Percentiles rank a stretch among this genome's conserved stretches.
These are phyloP conservation scores for Hansenula sp. DNA, from an alignment of 1,139 yeast genomes.

Conservation along the genomic window DNA sequence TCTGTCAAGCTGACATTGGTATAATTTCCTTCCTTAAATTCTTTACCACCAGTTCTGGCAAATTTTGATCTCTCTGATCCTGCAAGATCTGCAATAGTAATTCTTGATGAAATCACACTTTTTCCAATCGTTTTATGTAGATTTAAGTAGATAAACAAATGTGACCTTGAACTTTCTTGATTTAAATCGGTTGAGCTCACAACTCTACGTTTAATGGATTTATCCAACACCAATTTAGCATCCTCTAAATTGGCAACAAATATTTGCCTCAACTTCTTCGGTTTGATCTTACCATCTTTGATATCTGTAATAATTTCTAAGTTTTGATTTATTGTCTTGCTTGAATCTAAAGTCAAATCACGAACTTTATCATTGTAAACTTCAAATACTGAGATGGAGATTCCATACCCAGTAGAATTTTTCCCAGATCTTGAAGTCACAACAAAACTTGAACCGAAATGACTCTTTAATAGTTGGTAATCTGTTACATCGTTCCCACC, in stretches of 20 bases:
- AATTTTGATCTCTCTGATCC: constrained; percentile 44
- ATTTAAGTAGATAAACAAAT: constrained; percentile 34
- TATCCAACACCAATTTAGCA: constrained; percentile 23
- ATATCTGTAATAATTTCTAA: constrained; percentile 32
- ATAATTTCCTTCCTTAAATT: constrained; percentile 41
- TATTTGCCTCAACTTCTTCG: constrained; percentile 30
- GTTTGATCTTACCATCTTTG: constrained; percentile 32
- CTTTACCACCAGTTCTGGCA: constrained; percentile 37
- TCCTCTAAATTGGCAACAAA: constrained; percentile 25
- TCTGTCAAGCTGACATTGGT: constrained; percentile 41
- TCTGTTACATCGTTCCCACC: constrained; percentile 15
- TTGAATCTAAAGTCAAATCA: constrained; percentile 32
- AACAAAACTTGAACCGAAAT: constrained; percentile 25
- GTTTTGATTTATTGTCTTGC: constrained; percentile 24
- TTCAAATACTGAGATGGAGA: constrained; percentile 39
- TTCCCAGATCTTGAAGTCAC: constrained; percentile 13
- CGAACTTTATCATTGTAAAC: constrained; percentile 35
- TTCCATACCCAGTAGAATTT: constrained; percentile 19
- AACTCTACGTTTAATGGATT: constrained; percentile 22
- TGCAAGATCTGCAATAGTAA: constrained; percentile 46
- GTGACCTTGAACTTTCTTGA: constrained; percentile 29
- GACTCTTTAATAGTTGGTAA: constrained; percentile 12
- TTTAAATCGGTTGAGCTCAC: constrained; percentile 20
- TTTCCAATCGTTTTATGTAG: constrained; percentile 17
- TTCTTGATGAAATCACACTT: constrained; percentile 23